These are phyloP conservation scores for Suillus paluster DNA, from an alignment of 768 basidiomycete genomes.

Conservation along the genomic window DNA sequence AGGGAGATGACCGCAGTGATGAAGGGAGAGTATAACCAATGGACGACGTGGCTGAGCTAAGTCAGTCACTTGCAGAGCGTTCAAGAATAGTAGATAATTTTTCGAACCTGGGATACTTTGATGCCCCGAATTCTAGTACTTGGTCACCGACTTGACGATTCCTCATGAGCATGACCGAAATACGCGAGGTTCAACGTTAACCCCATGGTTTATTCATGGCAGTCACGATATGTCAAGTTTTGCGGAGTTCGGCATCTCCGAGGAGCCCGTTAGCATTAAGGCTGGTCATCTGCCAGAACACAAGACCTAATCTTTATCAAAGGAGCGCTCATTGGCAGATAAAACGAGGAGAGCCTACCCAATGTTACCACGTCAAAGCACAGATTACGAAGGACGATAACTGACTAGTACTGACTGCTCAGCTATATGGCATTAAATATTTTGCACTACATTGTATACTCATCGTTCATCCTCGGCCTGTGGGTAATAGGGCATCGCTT, in stretches of 20 bases:
- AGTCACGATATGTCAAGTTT: neutral
- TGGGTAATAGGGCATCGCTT: neutral
- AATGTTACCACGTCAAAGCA: neutral
- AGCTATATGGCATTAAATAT: neutral
- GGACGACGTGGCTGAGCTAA: conserved; percentile 57
- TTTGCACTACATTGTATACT: neutral
- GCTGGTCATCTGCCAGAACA: neutral
- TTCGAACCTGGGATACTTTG: neutral
- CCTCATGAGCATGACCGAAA: neutral
- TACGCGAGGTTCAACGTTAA: neutral
- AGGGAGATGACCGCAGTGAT: conserved; percentile 53
- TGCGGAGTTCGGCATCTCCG: neutral
- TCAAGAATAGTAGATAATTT: neutral
- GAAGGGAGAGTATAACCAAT: conserved; percentile 45
- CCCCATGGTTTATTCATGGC: neutral
- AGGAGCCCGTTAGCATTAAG: neutral
- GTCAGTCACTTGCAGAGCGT: conserved; percentile 1
- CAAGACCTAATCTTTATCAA: neutral
- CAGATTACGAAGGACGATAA: too few relatives aligned
- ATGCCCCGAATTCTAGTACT: neutral
- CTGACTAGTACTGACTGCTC: neutral
- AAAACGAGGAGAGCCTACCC: neutral
- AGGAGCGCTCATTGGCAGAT: neutral
- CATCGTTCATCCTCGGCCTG: neutral
- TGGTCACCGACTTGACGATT: neutral